Conservation (phyloP, 805 yeast species). For the Suhomyces kilbournensis region DNA sequence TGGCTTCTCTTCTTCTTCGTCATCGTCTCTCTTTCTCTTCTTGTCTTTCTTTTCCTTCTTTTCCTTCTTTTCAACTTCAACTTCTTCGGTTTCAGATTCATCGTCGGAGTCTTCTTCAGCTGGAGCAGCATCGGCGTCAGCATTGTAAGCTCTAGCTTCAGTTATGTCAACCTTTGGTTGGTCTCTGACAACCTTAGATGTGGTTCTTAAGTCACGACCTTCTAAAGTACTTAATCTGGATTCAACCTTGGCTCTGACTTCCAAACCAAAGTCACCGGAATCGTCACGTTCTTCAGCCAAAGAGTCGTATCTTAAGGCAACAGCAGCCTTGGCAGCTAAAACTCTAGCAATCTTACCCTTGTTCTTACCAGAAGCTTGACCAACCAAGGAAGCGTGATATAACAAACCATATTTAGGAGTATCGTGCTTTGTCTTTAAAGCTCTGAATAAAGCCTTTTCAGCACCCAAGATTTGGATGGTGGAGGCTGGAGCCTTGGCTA, state of each 20-base stretch:
- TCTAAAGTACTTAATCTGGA: slow-evolving; percentile 90
- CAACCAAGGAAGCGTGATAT: slow-evolving; percentile 95
- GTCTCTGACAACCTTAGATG: slow-evolving; percentile 77
- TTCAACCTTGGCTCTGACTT: slow-evolving; percentile 90
- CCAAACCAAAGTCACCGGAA: slow-evolving; percentile 88
- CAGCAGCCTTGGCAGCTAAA: slow-evolving; percentile 97
- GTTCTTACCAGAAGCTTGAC: slow-evolving; percentile 97
- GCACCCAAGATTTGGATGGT: slow-evolving; percentile 98
- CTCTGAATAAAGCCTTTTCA: slow-evolving; percentile 98
- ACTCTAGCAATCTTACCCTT: slow-evolving; percentile 99
- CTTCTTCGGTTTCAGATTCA: slow-evolving; percentile 32
- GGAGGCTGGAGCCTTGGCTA: slow-evolving; percentile 98
- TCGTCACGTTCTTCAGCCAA: slow-evolving; percentile 96
- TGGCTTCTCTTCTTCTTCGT: slow-evolving; percentile 46
- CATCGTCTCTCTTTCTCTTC: slow-evolving; percentile 20
- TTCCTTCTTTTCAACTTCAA: slow-evolving; percentile 30
- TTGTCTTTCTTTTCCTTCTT: slow-evolving; percentile 28
- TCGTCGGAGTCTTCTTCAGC: slow-evolving; percentile 31
- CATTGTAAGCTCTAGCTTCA: slow-evolving; percentile 86
- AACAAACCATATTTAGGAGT: slow-evolving; percentile 97
- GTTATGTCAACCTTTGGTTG: slow-evolving; percentile 83
- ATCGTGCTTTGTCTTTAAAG: slow-evolving; percentile 96
- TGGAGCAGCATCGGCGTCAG: slow-evolving; percentile 82
- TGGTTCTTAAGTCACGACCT: slow-evolving; percentile 93
- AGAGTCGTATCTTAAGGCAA: slow-evolving; percentile 94